Evolutionary conservation across 129 eudicot species (phyloP).

Genomic region (Smallanthus sonchifolius): DNA sequence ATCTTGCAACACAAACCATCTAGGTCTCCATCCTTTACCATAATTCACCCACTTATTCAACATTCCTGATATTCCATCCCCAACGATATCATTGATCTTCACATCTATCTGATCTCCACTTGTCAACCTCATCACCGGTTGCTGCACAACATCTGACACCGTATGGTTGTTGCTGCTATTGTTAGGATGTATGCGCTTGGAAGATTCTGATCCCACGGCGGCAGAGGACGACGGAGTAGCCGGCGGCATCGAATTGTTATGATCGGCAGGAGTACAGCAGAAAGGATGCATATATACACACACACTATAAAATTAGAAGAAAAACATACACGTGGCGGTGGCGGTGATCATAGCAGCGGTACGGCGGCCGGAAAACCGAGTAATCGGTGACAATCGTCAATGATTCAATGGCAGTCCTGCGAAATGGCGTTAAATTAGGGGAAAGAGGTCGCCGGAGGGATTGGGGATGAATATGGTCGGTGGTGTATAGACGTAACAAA

Average conservation of each 20-base stretch:
- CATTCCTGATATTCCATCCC: constrained; percentile 70
- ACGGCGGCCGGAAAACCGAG: constrained; percentile 20
- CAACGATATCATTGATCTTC: constrained; percentile 75
- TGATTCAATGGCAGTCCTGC: neutral
- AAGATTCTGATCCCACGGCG: constrained; percentile 17
- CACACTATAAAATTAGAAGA: neutral
- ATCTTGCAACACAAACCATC: constrained; percentile 92
- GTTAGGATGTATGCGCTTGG: neutral
- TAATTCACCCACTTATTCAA: constrained; percentile 92
- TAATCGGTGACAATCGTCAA: neutral
- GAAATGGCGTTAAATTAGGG: constrained; percentile 11
- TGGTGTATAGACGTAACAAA: neutral
- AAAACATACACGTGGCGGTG: neutral
- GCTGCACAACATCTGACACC: constrained; percentile 20
- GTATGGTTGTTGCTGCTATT: constrained; percentile 11
- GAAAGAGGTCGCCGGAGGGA: constrained; percentile 32
- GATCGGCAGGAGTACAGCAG: constrained; percentile 49
- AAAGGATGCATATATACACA: constrained; percentile 53
- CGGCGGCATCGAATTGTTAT: constrained; percentile 22
- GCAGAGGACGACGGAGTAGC: constrained; percentile 29
- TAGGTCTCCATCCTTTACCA: constrained; percentile 91
- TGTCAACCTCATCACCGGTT: constrained; percentile 28
- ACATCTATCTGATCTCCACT: constrained; percentile 45
- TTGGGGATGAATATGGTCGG: constrained; percentile 5
- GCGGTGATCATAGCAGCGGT: neutral